Base-by-base conservation (phyloP, 2,329 filamentous ascomycete species). In the Trichoderma hamatum region DNA sequence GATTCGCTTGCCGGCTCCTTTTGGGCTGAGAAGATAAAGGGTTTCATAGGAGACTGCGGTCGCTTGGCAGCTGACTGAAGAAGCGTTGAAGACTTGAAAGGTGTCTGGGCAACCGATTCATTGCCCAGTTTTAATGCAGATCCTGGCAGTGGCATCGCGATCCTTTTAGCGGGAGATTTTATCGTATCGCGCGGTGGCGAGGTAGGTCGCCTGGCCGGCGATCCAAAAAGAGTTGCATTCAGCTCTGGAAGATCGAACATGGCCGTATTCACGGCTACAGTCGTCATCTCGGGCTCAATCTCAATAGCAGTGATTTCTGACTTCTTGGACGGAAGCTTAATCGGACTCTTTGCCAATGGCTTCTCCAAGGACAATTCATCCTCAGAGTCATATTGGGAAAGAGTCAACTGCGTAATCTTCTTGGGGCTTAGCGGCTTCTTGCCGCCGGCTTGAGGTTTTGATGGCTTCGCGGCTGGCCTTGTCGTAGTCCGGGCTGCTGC, bases 361-460 rank as follows among this genome's bases (percentile, higher is more conserved):
- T 88, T 87, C 78, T 82, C 83, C 75, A 89, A 78, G 1, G 84
- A 84, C 43, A 90, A 83, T 76, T 90, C 87, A 74, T 90, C 88
- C 62, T 90, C 88, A 16, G 87, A 88, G 60, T 76, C 74, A 34
- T 82, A 81, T 74, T 79, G 78, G 74, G 75, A 81, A 70, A 81
- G 72, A 61, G 83, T 80, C 72, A 89, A 80, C 79, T 89, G 86
- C 51, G 86, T 87, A 72, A 87, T 84, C 82, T 90, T 90, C 82
- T 86, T 89, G 79, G 87, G 88, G 79, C 87, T 89, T 65, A 90
- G 80, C 39, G 88, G 87, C 68, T 82, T 83, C 72, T 83, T 83
- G 51, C 80, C 76, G 19, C 21, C 58, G 6, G 28, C 49, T 11
- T 62, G 62, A 10, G 68, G n/a, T 67, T 78, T 77, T 39, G 74